phyloP scores from a whole-genome alignment of 306 rosid genomes.

The Quillaja saponaria region DNA sequence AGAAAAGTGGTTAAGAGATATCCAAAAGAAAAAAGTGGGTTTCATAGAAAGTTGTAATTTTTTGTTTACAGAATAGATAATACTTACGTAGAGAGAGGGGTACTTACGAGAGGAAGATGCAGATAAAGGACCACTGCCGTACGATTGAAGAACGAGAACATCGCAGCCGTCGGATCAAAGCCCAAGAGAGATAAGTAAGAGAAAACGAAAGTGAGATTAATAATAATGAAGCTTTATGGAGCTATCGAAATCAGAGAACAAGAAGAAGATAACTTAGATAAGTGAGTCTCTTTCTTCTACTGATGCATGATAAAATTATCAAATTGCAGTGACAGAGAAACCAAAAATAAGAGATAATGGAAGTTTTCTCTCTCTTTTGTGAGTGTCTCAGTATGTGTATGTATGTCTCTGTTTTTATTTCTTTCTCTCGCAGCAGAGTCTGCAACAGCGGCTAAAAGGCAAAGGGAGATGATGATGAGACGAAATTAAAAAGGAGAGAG shows the following conservation, averaged over 20 bases:
- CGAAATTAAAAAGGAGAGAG: conserved; percentile 22
- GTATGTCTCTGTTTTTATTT: background rate
- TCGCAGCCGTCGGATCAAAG: conserved; percentile 78
- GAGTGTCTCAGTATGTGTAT: background rate
- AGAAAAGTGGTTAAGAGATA: conserved; percentile 21
- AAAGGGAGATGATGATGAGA: conserved; percentile 46
- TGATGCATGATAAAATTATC: conserved; percentile 21
- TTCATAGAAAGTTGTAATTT: conserved; percentile 23
- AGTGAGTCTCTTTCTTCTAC: conserved; percentile 21
- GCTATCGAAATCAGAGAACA: conserved; percentile 33
- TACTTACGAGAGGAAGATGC: conserved; percentile 24
- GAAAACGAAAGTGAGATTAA: conserved; percentile 20
- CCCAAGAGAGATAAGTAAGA: conserved; percentile 20
- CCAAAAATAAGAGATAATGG: background rate
- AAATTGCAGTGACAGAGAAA: background rate
- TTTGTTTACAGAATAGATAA: conserved; percentile 8
- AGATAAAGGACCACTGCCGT: conserved; percentile 62
- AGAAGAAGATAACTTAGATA: conserved; percentile 28
- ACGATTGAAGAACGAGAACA: conserved; percentile 66
- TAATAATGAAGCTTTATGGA: conserved; percentile 31
- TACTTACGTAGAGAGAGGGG: conserved; percentile 65
- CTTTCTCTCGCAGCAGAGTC: conserved; percentile 30
- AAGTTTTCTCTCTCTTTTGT: background rate
- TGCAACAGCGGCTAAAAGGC: conserved; percentile 80
- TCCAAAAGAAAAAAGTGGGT: conserved; percentile 27